Percentiles rank a stretch among this genome's conserved stretches.
Evolutionary conservation across 2,329 filamentous ascomycete genomes (phyloP).

Genomic region (Amesomyces nigricolor): DNA sequence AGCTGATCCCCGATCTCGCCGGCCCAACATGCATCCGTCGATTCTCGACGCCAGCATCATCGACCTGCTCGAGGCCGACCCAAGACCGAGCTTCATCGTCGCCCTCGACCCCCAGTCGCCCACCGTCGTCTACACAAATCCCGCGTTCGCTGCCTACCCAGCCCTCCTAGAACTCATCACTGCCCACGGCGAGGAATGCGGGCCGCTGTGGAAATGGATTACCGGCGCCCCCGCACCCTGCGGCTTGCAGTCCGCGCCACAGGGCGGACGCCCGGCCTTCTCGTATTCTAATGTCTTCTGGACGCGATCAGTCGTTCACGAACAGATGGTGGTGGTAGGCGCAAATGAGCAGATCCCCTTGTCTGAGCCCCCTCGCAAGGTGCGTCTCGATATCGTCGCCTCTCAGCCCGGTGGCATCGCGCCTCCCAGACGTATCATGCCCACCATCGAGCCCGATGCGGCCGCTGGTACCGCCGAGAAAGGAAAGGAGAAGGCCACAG

Average conservation of each 20-base stretch:
- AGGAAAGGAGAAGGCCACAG: too few species aligned
- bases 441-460: conserved; percentile 6
- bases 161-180: conserved; percentile 25
- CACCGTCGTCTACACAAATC: conserved; percentile 31
- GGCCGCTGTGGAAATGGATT: conserved; percentile 30
- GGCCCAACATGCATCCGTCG: conserved; percentile 22
- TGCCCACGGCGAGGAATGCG: conserved; percentile 21
- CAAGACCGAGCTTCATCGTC: conserved; percentile 32
- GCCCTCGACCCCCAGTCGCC: conserved; percentile 24
- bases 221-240: conserved; percentile 14
- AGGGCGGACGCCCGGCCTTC: conserved; percentile 20
- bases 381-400: conserved; percentile 19
- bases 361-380: conserved; percentile 20
- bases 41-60: conserved; percentile 30
- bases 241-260: not conserved
- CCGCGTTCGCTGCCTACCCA: conserved; percentile 24
- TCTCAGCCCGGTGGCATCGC: conserved; percentile 16
- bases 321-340: conserved; percentile 32
- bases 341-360: conserved; percentile 30
- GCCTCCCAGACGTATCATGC: conserved; percentile 16
- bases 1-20: not conserved
- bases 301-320: conserved; percentile 31
- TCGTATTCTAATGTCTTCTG: conserved; percentile 30
- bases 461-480: not conserved
- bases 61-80: conserved; percentile 37